Percentiles rank a stretch among this genome's conserved stretches.
Conservation (phyloP, 2,329 filamentous ascomycete species). For the Boeremia lycopersici region DNA sequence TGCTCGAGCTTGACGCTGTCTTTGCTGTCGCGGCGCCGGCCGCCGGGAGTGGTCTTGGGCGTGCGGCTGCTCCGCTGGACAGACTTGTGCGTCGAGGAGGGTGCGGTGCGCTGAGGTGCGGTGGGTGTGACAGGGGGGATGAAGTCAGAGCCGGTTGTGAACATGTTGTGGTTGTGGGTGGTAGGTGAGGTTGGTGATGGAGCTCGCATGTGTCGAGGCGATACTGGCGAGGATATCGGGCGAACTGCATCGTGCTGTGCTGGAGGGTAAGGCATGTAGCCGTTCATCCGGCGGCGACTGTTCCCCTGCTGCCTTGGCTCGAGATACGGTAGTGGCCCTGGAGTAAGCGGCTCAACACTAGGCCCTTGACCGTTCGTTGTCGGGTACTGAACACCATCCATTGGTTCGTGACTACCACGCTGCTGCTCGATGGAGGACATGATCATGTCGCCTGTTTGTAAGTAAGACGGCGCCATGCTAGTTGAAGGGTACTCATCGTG, state of each 20-base stretch:
- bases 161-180: slow-evolving; percentile 29
- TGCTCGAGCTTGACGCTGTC: slow-evolving; percentile 38
- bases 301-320: slow-evolving; percentile 8
- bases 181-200: slow-evolving; percentile 23
- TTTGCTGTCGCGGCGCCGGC: slow-evolving; percentile 30
- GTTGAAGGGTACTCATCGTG: slow-evolving; percentile 23
- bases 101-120: slow-evolving; percentile 9
- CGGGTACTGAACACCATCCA: slow-evolving; percentile 7
- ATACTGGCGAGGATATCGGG: slow-evolving; percentile 29
- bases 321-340: slow-evolving; percentile 23
- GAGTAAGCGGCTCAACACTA: slow-evolving; percentile 37
- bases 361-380: slow-evolving; percentile 19
- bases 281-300: slow-evolving; percentile 20
- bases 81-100: slow-evolving; percentile 26
- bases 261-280: slow-evolving; percentile 14
- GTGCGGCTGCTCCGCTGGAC: slow-evolving; percentile 34
- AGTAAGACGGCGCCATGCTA: slow-evolving; percentile 22
- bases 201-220: slow-evolving; percentile 22
- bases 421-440: slow-evolving; percentile 44
- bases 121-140: slow-evolving; percentile 23
- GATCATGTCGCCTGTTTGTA: slow-evolving; percentile 32
- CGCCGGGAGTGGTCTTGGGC: slow-evolving; percentile 37
- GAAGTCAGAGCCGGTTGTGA: slow-evolving; percentile 32
- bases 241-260: slow-evolving; percentile 15
- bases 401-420: slow-evolving; percentile 17